phyloP scores from a whole-genome alignment of 495 filamentous ascomycete genomes.

The Xylaria intraflava region DNA sequence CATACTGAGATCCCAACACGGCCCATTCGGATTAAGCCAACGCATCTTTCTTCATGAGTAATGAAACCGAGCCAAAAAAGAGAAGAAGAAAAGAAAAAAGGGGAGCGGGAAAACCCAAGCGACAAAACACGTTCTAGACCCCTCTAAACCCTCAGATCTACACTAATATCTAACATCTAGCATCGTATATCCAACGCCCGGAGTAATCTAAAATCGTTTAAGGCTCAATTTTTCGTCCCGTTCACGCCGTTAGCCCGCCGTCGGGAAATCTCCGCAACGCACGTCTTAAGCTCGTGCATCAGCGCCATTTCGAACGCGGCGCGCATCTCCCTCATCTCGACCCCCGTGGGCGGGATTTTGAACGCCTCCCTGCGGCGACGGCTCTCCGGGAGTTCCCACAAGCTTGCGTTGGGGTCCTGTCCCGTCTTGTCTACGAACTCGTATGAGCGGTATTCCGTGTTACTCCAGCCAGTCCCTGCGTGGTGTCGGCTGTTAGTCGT shows the following conservation, averaged over 20 bases:
- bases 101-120: too few relatives aligned
- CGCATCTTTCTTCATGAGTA: too few relatives aligned
- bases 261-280: background rate
- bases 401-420: slow-evolving; percentile 52
- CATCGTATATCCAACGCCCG: too few relatives aligned
- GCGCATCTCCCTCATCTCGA: slow-evolving; percentile 37
- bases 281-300: slow-evolving; percentile 20
- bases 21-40: too few relatives aligned
- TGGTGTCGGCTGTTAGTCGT: background rate
- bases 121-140: too few relatives aligned
- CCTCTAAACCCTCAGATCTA: background rate
- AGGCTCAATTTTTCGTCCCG: background rate
- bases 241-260: background rate
- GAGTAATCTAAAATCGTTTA: too few relatives aligned
- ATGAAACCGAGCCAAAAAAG: too few relatives aligned
- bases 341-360: slow-evolving; percentile 40
- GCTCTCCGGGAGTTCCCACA: slow-evolving; percentile 53
- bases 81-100: too few relatives aligned
- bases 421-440: slow-evolving; percentile 53
- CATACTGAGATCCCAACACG: too few relatives aligned
- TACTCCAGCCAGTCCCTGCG: slow-evolving; percentile 75
- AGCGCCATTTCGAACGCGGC: slow-evolving; percentile 24
- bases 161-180: background rate
- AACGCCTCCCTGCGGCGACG: slow-evolving; percentile 45
- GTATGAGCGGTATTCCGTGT: slow-evolving; percentile 77